Evolutionary conservation across 2,329 filamentous ascomycete genomes (phyloP).

Genomic region (Aotearoamyces nothofagi): DNA sequence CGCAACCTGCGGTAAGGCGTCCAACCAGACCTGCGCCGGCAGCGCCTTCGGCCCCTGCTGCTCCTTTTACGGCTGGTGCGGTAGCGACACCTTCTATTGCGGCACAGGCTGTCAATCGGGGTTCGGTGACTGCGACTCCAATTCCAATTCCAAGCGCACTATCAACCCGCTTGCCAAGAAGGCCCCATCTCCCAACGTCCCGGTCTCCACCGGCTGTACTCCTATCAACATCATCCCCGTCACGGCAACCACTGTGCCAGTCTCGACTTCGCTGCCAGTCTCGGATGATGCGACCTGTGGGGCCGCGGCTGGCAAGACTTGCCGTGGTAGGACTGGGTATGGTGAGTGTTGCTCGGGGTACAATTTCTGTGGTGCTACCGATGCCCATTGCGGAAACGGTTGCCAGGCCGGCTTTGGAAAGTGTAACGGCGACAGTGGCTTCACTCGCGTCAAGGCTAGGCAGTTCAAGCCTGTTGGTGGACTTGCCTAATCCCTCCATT

Average conservation of each 20-base stretch:
- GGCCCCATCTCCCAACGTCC: too few relatives aligned
- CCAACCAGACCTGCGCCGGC: constrained; percentile 8
- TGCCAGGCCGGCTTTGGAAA: constrained; percentile 5
- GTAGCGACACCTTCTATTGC: constrained; percentile 8
- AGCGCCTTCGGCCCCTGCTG: constrained; percentile 8
- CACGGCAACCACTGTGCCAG: constrained; percentile 2
- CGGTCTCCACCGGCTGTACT: too few relatives aligned
- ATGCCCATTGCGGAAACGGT: constrained; percentile 1
- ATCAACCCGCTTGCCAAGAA: too few relatives aligned
- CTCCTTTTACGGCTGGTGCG: constrained; percentile 10
- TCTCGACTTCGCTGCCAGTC: constrained; percentile 2
- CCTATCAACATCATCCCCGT: too few relatives aligned
- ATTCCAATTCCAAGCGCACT: too few relatives aligned
- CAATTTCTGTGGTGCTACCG: constrained; percentile 6
- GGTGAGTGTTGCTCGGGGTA: constrained; percentile 10
- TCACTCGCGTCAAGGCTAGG: too few relatives aligned
- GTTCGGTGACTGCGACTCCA: too few relatives aligned
- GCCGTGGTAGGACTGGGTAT: constrained; percentile 6
- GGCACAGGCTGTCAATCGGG: too few relatives aligned
- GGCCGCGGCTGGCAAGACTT: constrained; percentile 5
- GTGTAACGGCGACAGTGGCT: too few relatives aligned
- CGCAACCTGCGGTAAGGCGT: constrained; percentile 2
- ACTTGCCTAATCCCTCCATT: too few relatives aligned
- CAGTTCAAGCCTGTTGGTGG: too few relatives aligned
- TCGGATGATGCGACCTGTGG: constrained; percentile 8